Evolutionary conservation across 2,329 filamentous ascomycete genomes (phyloP).

Genomic region (Fusarium concolor): DNA sequence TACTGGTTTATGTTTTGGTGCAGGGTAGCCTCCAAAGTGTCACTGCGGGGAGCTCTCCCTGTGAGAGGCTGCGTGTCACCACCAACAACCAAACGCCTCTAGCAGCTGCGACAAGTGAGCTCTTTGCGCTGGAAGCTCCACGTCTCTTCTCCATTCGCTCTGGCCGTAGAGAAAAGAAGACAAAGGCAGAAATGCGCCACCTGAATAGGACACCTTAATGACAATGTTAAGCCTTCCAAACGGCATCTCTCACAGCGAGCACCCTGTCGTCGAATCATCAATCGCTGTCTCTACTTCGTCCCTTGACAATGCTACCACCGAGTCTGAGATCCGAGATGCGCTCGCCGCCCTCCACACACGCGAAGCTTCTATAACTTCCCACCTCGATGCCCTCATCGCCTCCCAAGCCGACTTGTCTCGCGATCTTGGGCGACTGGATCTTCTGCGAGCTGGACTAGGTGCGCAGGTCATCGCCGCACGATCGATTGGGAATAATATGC

Average conservation of each 20-base stretch:
- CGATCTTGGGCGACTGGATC: conserved; percentile 87
- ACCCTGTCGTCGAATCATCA: conserved; percentile 45
- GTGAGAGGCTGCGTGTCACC: conserved; percentile 44
- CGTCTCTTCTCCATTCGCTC: conserved; percentile 20
- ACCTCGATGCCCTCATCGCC: conserved; percentile 80
- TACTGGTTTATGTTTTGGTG: not conserved
- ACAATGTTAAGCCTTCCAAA: conserved; percentile 63
- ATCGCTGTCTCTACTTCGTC: conserved; percentile 39
- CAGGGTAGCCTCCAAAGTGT: conserved; percentile 33
- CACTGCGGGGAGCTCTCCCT: conserved; percentile 38
- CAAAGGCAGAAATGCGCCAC: conserved; percentile 57
- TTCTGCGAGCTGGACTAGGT: conserved; percentile 88
- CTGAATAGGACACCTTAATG: conserved; percentile 52
- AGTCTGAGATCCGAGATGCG: conserved; percentile 82
- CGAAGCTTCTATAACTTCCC: conserved; percentile 78
- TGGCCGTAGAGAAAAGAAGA: conserved; percentile 32
- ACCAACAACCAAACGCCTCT: conserved; percentile 28
- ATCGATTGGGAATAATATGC: conserved; percentile 89
- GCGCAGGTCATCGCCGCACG: conserved; percentile 87
- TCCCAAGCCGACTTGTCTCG: conserved; percentile 89
- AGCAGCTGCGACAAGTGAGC: conserved; percentile 29
- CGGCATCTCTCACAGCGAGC: conserved; percentile 55
- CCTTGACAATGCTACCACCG: conserved; percentile 77
- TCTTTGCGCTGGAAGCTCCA: conserved; percentile 31
- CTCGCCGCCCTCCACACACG: conserved; percentile 80